Evolutionary conservation across 2,329 filamentous ascomycete species (phyloP).

Genomic region (Aspergillus piperis): DNA sequence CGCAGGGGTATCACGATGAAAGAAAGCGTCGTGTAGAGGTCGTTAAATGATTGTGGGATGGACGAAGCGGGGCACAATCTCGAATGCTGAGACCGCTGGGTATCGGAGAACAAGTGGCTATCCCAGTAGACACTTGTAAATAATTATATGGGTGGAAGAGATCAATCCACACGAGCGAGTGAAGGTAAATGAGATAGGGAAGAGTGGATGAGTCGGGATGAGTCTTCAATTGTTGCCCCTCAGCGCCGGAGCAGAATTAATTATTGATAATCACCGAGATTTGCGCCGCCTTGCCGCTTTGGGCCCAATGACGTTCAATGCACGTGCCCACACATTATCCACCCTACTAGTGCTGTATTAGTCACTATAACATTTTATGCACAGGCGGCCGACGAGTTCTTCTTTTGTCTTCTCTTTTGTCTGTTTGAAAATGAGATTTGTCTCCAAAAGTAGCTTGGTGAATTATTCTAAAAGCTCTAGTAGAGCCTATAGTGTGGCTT

Average conservation of each 20-base stretch:
- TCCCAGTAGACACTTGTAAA: neutral
- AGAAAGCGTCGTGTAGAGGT: slow-evolving; percentile 9
- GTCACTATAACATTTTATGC: neutral
- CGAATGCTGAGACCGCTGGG: neutral
- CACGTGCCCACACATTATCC: neutral
- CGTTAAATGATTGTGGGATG: slow-evolving; percentile 28
- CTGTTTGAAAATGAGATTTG: too few species aligned
- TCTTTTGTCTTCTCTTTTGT: too few species aligned
- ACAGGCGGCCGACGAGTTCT: neutral
- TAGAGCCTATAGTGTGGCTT: too few species aligned
- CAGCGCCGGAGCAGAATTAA: neutral
- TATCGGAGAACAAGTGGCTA: neutral
- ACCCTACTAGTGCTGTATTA: neutral
- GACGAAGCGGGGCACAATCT: slow-evolving; percentile 29
- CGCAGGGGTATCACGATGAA: slow-evolving; percentile 14
- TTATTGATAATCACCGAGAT: neutral
- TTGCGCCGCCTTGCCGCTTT: slow-evolving; percentile 1
- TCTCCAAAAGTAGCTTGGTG: too few species aligned
- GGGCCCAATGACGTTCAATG: neutral
- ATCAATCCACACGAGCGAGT: neutral
- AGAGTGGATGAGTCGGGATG: neutral
- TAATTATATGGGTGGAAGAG: too few species aligned
- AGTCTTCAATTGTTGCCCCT: neutral
- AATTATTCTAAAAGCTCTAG: too few species aligned
- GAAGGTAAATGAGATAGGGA: too few species aligned